Conservation (phyloP, 257 asterid genomes). For the Plectranthus barbatus region DNA sequence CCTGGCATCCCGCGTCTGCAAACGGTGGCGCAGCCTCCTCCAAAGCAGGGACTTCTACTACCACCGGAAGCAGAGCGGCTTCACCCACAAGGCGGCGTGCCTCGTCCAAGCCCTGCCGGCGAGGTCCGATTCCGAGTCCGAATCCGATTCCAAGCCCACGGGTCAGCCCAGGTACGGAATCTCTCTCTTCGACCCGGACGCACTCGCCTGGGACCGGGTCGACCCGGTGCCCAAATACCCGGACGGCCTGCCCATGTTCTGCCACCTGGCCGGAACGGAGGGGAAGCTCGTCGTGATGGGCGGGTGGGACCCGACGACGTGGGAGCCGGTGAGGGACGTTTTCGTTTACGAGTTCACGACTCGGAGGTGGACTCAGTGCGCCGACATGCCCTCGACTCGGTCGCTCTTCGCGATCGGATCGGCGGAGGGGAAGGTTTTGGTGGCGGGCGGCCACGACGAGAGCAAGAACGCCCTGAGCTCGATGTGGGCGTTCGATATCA, state of each 20-base stretch:
- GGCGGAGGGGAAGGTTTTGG: conserved; percentile 31
- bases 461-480: conserved; percentile 68
- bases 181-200: conserved; percentile 51
- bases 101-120: conserved; percentile 53
- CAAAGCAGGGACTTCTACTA: conserved; percentile 63
- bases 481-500: conserved; percentile 42
- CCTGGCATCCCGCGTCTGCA: conserved; percentile 51
- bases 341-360: conserved; percentile 62
- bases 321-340: conserved; percentile 77
- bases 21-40: conserved; percentile 50
- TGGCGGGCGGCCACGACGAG: conserved; percentile 96
- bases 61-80: conserved; percentile 45
- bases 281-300: conserved; percentile 68
- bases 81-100: conserved; percentile 58
- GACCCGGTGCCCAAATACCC: conserved; percentile 63
- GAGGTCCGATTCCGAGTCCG: conserved; percentile 29
- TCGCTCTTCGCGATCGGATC: conserved; percentile 78
- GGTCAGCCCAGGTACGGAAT: conserved; percentile 63
- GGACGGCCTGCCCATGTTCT: conserved; percentile 69
- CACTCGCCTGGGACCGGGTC: conserved; percentile 49
- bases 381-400: conserved; percentile 63
- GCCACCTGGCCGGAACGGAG: conserved; percentile 56
- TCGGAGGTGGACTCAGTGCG: conserved; percentile 53
- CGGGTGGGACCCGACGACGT: conserved; percentile 75
- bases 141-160: conserved; percentile 44